Evolutionary conservation across 106 monocot species (phyloP).

Genomic region (Iris macrosiphon): DNA sequence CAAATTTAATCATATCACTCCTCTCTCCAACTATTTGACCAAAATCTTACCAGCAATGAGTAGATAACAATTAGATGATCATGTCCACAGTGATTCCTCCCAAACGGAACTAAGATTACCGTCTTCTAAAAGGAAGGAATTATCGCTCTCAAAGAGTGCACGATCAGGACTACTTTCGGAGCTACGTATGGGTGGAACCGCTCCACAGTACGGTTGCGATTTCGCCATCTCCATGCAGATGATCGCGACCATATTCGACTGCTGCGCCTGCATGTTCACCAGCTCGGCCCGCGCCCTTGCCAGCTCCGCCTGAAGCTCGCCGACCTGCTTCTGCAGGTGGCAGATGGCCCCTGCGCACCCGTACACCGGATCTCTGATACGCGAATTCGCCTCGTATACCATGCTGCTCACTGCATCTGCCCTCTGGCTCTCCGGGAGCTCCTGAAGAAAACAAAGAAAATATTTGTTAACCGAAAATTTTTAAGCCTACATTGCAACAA

Average conservation of each 20-base stretch:
- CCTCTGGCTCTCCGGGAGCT: constrained; percentile 42
- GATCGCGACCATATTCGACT: constrained; percentile 25
- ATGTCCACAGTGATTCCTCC: constrained; percentile 22
- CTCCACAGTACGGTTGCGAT: constrained; percentile 3
- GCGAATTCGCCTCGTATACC: constrained; percentile 54
- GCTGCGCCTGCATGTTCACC: constrained; percentile 20
- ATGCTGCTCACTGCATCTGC: constrained; percentile 57
- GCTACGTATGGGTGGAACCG: neutral
- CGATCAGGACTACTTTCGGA: neutral
- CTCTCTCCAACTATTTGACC: too few species aligned
- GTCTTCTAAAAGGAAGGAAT: constrained; percentile 6
- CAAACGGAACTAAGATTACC: constrained; percentile 1
- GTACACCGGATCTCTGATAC: constrained; percentile 44
- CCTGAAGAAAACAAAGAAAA: too few species aligned
- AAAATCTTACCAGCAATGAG: too few species aligned
- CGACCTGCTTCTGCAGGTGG: constrained; percentile 44
- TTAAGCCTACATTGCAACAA: neutral
- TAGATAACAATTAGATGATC: too few species aligned
- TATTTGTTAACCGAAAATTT: too few species aligned
- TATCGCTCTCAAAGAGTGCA: neutral
- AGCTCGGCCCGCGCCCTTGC: constrained; percentile 41
- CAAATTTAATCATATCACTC: too few species aligned
- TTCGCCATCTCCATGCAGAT: constrained; percentile 28
- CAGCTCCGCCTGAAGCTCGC: constrained; percentile 48
- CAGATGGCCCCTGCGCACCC: constrained; percentile 44